These are phyloP conservation scores for Athelia psychrophila DNA, from an alignment of 1,284 basidiomycete genomes.

Conservation along the genomic window DNA sequence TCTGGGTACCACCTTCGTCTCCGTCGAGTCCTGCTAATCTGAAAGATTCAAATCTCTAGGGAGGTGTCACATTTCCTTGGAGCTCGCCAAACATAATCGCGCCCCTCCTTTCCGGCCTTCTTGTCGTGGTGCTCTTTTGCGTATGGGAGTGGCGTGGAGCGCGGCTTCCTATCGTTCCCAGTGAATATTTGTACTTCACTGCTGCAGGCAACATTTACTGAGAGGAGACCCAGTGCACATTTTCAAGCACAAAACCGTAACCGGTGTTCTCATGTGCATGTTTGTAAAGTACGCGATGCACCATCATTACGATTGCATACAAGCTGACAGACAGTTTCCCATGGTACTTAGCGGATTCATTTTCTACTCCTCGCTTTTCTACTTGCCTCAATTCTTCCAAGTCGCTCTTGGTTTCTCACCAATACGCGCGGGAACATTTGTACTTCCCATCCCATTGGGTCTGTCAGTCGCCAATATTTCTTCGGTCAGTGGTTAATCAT, in stretches of 20 bases:
- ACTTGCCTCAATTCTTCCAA: constrained; percentile 77
- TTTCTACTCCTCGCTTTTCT: constrained; percentile 59
- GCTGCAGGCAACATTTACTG: background rate
- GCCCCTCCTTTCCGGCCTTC: constrained; percentile 54
- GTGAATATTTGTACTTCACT: constrained; percentile 37
- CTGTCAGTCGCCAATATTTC: constrained; percentile 58
- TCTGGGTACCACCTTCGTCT: constrained; percentile 49
- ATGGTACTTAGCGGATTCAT: constrained; percentile 47
- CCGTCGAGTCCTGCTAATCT: too few species aligned
- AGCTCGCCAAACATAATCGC: constrained; percentile 60
- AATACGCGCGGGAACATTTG: constrained; percentile 57
- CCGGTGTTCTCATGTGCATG: constrained; percentile 66
- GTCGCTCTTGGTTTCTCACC: constrained; percentile 63
- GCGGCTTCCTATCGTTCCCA: constrained; percentile 64
- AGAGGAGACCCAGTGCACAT: constrained; percentile 52
- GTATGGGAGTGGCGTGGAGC: constrained; percentile 74
- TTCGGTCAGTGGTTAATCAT: constrained; percentile 45
- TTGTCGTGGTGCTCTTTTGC: constrained; percentile 58
- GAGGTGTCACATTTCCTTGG: constrained; percentile 71
- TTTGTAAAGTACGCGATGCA: constrained; percentile 51
- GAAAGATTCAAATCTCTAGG: constrained; percentile 35
- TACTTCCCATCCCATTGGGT: constrained; percentile 65
- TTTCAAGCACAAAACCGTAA: constrained; percentile 66
- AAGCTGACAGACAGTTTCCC: constrained; percentile 1
- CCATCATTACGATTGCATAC: too few species aligned